phyloP scores from a whole-genome alignment of 768 basidiomycete species.

The Cystobasidiopsis lactophilus region DNA sequence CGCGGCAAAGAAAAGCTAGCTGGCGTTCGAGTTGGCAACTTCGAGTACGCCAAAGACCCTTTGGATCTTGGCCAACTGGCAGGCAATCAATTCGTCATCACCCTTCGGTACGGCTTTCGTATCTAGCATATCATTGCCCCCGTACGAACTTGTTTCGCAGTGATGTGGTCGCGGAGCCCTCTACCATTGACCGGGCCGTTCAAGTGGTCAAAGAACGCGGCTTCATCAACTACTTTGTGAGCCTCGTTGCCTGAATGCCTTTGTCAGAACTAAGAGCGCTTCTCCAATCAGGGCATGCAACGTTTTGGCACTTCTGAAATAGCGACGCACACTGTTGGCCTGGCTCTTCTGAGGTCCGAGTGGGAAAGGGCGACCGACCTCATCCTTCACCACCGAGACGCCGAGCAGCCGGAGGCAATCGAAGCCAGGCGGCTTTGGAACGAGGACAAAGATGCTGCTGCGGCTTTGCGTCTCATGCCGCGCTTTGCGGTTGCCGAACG shows the following conservation, averaged over 20 bases:
- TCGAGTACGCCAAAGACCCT: constrained; percentile 58
- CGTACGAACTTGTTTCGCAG: constrained; percentile 27
- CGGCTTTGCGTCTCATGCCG: constrained; percentile 67
- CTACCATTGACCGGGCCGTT: constrained; percentile 54
- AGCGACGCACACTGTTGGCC: constrained; percentile 81
- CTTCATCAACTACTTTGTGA: constrained; percentile 87
- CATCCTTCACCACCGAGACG: constrained; percentile 58
- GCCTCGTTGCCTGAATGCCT: background rate
- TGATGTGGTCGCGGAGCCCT: constrained; percentile 64
- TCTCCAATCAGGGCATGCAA: constrained; percentile 59
- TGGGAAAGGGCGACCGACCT: constrained; percentile 73
- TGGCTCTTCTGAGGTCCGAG: constrained; percentile 66
- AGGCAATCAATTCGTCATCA: constrained; percentile 88
- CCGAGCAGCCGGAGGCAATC: constrained; percentile 61
- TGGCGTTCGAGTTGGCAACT: constrained; percentile 66
- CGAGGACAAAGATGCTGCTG: constrained; percentile 56
- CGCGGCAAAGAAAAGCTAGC: constrained; percentile 33
- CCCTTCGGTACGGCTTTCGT: constrained; percentile 46
- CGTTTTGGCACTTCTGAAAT: constrained; percentile 92
- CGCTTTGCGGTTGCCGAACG: constrained; percentile 81
- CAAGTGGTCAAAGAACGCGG: constrained; percentile 56
- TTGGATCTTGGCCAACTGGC: constrained; percentile 89
- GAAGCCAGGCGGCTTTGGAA: constrained; percentile 63
- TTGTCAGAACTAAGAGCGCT: background rate
- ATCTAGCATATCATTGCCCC: no score